A percentile compares a stretch with the other conserved stretches of the same genome.
These are phyloP conservation scores for Huiozyma naganishii DNA, from an alignment of 805 yeast genomes.

Conservation along the genomic window DNA sequence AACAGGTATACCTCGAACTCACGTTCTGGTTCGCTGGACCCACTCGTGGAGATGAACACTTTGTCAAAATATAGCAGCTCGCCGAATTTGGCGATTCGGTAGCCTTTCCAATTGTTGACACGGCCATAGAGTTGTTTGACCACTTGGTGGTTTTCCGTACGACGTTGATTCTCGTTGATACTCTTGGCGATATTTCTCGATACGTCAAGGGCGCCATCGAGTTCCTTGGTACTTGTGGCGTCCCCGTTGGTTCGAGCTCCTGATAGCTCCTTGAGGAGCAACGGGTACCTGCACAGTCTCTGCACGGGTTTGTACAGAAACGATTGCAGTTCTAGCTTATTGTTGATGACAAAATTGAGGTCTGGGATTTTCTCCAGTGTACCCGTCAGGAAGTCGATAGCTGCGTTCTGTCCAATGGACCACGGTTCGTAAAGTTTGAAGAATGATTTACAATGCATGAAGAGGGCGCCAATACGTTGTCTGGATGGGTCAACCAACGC, in stretches of 20 bases:
- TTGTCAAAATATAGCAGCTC: constrained; percentile 67
- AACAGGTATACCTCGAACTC: constrained; percentile 86
- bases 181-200: constrained; percentile 76
- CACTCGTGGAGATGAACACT: constrained; percentile 40
- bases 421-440: constrained; percentile 88
- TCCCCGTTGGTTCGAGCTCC: background rate
- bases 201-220: constrained; percentile 57
- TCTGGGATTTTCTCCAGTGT: constrained; percentile 31
- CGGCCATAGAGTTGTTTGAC: constrained; percentile 59
- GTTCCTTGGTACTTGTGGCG: constrained; percentile 36
- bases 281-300: constrained; percentile 89
- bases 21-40: constrained; percentile 52
- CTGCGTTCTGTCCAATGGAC: constrained; percentile 83
- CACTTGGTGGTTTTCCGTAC: constrained; percentile 72
- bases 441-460: constrained; percentile 74
- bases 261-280: constrained; percentile 63
- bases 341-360: constrained; percentile 57
- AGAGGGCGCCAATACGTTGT: constrained; percentile 83
- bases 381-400: constrained; percentile 61
- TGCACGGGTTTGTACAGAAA: constrained; percentile 91
- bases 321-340: constrained; percentile 81
- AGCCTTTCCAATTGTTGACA: constrained; percentile 89
- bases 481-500: constrained; percentile 58
- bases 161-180: constrained; percentile 89
- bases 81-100: constrained; percentile 69